These are phyloP conservation scores for Capsicum chinense DNA, from an alignment of 257 asterid species.

Conservation along the genomic window DNA sequence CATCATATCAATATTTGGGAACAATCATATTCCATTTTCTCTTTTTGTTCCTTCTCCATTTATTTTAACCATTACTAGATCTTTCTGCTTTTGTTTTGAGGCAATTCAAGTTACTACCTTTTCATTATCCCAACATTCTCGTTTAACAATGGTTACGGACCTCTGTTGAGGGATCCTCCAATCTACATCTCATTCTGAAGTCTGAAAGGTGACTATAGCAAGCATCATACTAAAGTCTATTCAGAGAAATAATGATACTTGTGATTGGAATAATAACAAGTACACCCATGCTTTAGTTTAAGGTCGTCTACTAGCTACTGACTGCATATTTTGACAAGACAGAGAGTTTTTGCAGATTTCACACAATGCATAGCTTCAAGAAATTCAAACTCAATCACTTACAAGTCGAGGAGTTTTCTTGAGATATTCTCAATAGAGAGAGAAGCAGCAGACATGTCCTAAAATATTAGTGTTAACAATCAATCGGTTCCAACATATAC, in stretches of 20 bases:
- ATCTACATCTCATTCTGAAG: not conserved
- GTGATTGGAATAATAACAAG: too few species aligned
- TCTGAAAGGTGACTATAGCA: not conserved
- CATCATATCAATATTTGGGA: constrained; percentile 14
- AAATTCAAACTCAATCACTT: constrained; percentile 55
- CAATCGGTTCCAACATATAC: not conserved
- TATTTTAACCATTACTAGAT: not conserved
- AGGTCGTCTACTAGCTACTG: too few species aligned
- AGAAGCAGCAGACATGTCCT: constrained; percentile 36
- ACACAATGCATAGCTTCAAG: constrained; percentile 8
- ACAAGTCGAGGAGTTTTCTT: constrained; percentile 37
- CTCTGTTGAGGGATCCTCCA: not conserved
- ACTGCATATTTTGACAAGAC: too few species aligned
- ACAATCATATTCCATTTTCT: not conserved
- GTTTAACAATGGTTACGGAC: not conserved
- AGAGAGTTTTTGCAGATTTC: too few species aligned
- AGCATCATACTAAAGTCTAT: not conserved
- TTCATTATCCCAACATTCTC: not conserved
- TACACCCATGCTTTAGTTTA: too few species aligned
- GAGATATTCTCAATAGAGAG: not conserved
- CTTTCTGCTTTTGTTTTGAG: not conserved
- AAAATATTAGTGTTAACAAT: constrained; percentile 42
- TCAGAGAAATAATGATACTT: too few species aligned
- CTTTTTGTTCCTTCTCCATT: not conserved
- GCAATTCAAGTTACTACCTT: not conserved